Evolutionary conservation across 805 yeast genomes (phyloP).

Genomic region (Kazachstania martiniae): DNA sequence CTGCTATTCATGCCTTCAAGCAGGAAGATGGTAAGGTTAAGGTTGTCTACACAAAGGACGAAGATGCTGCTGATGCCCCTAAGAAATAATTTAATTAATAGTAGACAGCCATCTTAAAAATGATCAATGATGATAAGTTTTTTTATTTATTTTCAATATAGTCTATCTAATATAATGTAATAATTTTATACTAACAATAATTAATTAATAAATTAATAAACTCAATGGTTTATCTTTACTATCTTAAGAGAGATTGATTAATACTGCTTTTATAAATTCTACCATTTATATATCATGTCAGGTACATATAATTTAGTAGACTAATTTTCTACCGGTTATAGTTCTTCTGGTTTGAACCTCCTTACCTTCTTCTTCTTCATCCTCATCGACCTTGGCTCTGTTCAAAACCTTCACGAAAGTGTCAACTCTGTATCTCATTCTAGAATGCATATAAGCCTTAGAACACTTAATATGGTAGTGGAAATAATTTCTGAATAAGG

Average conservation of each 20-base stretch:
- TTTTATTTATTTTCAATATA: too few species aligned
- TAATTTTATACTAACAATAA: too few species aligned
- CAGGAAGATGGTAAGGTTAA: constrained; percentile 8
- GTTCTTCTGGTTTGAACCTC: constrained; percentile 22
- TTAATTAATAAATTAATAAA: too few species aligned
- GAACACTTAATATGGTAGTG: constrained; percentile 98
- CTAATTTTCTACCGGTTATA: constrained; percentile 26
- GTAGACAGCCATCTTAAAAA: too few species aligned
- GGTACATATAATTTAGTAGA: constrained; percentile 10
- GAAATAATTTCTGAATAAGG: constrained; percentile 89
- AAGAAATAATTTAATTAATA: too few species aligned
- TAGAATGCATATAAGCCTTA: constrained; percentile 94
- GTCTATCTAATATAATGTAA: too few species aligned
- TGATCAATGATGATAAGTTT: not conserved
- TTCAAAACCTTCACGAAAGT: constrained; percentile 91
- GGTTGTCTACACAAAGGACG: constrained; percentile 13
- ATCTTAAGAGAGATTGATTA: too few species aligned
- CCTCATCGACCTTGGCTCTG: constrained; percentile 88
- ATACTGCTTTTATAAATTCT: not conserved
- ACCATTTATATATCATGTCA: constrained; percentile 1
- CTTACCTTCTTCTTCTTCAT: constrained; percentile 5
- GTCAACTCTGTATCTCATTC: constrained; percentile 94
- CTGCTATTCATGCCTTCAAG: constrained; percentile 14
- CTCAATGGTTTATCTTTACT: too few species aligned
- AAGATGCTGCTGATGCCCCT: too few species aligned